These are phyloP conservation scores for Orbilia oligospora DNA, from an alignment of 2,329 filamentous ascomycete species.

Conservation along the genomic window DNA sequence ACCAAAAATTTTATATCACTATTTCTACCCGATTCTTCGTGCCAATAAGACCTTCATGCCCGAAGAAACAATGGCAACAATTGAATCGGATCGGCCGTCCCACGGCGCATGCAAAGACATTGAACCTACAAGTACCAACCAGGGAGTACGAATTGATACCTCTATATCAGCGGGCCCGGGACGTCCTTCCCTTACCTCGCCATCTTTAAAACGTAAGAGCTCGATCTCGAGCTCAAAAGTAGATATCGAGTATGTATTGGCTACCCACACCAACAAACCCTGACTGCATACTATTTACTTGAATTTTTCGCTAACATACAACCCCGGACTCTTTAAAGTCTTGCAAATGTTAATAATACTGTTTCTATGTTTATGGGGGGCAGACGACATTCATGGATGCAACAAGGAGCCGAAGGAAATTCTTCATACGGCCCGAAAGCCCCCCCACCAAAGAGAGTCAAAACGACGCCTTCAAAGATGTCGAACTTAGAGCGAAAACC, in stretches of 20 bases:
- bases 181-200: slow-evolving; percentile 37
- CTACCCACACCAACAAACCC: neutral
- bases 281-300: neutral
- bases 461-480: slow-evolving; percentile 38
- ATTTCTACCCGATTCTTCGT: slow-evolving; percentile 7
- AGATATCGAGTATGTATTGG: slow-evolving; percentile 52
- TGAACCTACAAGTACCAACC: slow-evolving; percentile 16
- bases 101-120: slow-evolving; percentile 9
- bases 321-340: slow-evolving; percentile 3
- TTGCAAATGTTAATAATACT: slow-evolving; percentile 63
- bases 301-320: neutral
- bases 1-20: slow-evolving; percentile 12
- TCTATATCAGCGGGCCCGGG: slow-evolving; percentile 42
- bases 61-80: slow-evolving; percentile 28
- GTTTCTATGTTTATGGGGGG: slow-evolving; percentile 62
- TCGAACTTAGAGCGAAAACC: neutral
- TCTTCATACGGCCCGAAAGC: slow-evolving; percentile 38
- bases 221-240: slow-evolving; percentile 40
- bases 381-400: slow-evolving; percentile 62
- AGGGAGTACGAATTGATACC: slow-evolving; percentile 41
- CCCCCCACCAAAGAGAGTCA: slow-evolving; percentile 57
- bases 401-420: slow-evolving; percentile 39
- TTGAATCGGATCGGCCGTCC: slow-evolving; percentile 31
- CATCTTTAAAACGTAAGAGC: slow-evolving; percentile 49
- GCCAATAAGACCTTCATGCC: slow-evolving; percentile 10